Conservation (phyloP, 768 basidiomycete species). For the Fibroporia radiculosa region DNA sequence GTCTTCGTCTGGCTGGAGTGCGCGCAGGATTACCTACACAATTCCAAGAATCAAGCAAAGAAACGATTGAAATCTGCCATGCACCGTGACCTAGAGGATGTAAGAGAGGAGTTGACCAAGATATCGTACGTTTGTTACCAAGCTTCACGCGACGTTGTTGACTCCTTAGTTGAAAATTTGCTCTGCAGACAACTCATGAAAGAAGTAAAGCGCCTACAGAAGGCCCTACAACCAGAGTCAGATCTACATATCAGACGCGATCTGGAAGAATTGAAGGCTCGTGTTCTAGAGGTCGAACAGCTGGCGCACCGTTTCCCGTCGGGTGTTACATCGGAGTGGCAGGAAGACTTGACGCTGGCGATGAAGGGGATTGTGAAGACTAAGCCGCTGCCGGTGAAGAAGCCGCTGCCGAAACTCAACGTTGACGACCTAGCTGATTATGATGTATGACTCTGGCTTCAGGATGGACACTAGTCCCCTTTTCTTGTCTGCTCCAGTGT, state of each 20-base stretch:
- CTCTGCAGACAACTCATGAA: constrained; percentile 22
- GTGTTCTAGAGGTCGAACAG: constrained; percentile 20
- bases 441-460: too few relatives aligned
- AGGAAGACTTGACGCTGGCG: constrained; percentile 22
- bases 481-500: too few relatives aligned
- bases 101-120: constrained; percentile 12
- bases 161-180: not conserved
- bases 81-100: constrained; percentile 16
- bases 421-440: not conserved
- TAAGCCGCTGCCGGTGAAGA: not conserved
- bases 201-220: constrained; percentile 19
- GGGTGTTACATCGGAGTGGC: constrained; percentile 3
- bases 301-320: constrained; percentile 18
- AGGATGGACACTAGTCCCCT: too few relatives aligned
- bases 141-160: not conserved
- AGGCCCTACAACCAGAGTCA: constrained; percentile 25
- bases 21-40: constrained; percentile 17
- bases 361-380: constrained; percentile 26
- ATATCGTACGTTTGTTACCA: constrained; percentile 25
- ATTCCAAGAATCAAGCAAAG: constrained; percentile 26
- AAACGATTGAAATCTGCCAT: constrained; percentile 20
- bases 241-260: constrained; percentile 22
- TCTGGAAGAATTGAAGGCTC: constrained; percentile 19
- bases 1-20: constrained; percentile 34
- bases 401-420: constrained; percentile 1